phyloP scores from a whole-genome alignment of 768 basidiomycete species.

The Mrakia blollopis region DNA sequence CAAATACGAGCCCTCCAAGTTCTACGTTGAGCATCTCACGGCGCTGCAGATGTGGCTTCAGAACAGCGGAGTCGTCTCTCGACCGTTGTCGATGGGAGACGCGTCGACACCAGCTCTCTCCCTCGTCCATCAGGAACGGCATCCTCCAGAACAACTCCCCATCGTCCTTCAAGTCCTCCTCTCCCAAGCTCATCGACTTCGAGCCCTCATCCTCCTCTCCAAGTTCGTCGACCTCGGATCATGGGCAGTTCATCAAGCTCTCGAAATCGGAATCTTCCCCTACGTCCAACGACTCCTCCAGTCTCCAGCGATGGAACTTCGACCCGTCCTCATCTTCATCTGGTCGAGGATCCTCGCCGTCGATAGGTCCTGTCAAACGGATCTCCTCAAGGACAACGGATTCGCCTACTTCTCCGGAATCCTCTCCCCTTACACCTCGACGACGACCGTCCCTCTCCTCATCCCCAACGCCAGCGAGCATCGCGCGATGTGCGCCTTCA shows the following conservation, averaged over 20 bases:
- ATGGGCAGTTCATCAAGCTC: constrained; percentile 94
- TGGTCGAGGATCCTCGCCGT: constrained; percentile 97
- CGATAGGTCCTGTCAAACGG: constrained; percentile 85
- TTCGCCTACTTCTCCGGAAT: constrained; percentile 49
- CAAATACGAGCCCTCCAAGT: constrained; percentile 72
- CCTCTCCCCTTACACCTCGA: constrained; percentile 51
- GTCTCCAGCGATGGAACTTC: constrained; percentile 89
- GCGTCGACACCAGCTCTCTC: constrained; percentile 13
- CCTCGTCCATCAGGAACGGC: constrained; percentile 24
- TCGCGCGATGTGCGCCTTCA: constrained; percentile 97
- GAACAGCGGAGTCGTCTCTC: constrained; percentile 56
- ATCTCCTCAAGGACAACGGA: constrained; percentile 68
- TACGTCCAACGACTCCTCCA: constrained; percentile 95
- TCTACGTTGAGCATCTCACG: constrained; percentile 92
- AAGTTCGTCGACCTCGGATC: constrained; percentile 98
- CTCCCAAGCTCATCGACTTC: constrained; percentile 89
- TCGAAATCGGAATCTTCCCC: constrained; percentile 96
- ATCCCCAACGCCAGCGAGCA: constrained; percentile 95
- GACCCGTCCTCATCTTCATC: constrained; percentile 96
- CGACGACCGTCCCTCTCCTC: constrained; percentile 44
- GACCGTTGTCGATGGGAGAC: constrained; percentile 20
- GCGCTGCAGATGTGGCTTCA: constrained; percentile 99
- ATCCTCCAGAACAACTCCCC: constrained; percentile 93
- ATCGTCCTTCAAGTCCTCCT: constrained; percentile 96
- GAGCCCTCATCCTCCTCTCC: constrained; percentile 89